phyloP scores from a whole-genome alignment of 225 moss, liverwort and hornwort genomes.

The Anthoceros angustus region DNA sequence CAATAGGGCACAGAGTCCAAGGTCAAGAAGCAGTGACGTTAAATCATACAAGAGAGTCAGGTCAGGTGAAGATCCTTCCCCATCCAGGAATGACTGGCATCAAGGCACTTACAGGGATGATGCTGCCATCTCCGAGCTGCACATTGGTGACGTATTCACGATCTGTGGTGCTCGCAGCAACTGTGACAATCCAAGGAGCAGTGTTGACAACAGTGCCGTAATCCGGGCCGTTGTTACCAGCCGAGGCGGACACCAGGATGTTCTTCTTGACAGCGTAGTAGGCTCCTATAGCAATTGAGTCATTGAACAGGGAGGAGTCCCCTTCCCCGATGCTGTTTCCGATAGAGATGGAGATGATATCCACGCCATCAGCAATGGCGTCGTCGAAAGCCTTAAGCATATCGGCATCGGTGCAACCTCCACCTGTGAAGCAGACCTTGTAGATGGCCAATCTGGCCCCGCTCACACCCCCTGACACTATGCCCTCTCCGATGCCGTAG shows the following conservation, averaged over 20 bases:
- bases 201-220: background rate
- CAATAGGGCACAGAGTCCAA: background rate
- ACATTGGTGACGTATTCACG: constrained; percentile 6
- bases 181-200: constrained; percentile 11
- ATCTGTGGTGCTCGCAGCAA: constrained; percentile 8
- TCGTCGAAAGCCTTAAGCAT: constrained; percentile 43
- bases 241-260: constrained; percentile 8
- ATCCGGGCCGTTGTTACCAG: constrained; percentile 7
- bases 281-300: constrained; percentile 6
- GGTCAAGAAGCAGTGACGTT: background rate
- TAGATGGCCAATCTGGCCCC: constrained; percentile 34
- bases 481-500: constrained; percentile 15
- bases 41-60: background rate
- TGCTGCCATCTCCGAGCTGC: constrained; percentile 5
- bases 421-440: constrained; percentile 33
- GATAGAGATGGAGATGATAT: constrained; percentile 37
- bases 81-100: constrained; percentile 24
- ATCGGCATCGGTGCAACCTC: constrained; percentile 24
- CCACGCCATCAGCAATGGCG: constrained; percentile 45
- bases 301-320: constrained; percentile 15
- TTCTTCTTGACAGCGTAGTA: constrained; percentile 11
- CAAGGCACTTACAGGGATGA: constrained; percentile 5
- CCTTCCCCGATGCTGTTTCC: constrained; percentile 21
- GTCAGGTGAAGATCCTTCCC: constrained; percentile 17
- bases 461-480: constrained; percentile 28